phyloP scores from a whole-genome alignment of 208 protist genomes.

The Kentomonas sorsogonicus region DNA sequence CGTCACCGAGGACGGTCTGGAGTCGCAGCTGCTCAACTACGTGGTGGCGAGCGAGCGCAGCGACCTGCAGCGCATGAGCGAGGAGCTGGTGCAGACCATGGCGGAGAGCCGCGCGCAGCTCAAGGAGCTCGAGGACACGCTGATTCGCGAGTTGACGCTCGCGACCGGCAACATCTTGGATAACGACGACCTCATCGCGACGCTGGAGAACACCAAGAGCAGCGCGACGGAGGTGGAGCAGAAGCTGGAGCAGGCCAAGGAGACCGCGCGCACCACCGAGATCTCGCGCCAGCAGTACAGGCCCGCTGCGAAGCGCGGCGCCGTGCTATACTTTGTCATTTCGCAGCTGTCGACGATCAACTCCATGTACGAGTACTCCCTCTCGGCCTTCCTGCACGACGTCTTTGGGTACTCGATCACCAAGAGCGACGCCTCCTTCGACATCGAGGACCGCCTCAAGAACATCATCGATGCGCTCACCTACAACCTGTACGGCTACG shows the following conservation, averaged over 20 bases:
- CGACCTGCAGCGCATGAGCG: conserved; percentile 94
- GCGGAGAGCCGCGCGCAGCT: conserved; percentile 94
- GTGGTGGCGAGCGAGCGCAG: conserved; percentile 96
- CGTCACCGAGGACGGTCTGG: conserved; percentile 96
- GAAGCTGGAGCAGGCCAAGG: conserved; percentile 93
- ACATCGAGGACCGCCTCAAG: conserved; percentile 91
- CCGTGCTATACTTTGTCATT: conserved; percentile 98
- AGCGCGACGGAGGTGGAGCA: conserved; percentile 95
- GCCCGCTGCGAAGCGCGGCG: conserved; percentile 94
- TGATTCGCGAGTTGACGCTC: conserved; percentile 95
- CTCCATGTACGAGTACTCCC: conserved; percentile 99
- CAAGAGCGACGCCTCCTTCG: conserved; percentile 88
- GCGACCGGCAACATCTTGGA: conserved; percentile 98
- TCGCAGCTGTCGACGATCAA: conserved; percentile 94
- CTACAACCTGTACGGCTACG: conserved; percentile 96
- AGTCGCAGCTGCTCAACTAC: conserved; percentile 98
- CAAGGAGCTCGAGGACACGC: conserved; percentile 97
- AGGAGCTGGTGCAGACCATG: conserved; percentile 96
- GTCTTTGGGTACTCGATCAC: conserved; percentile 96
- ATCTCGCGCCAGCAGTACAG: conserved; percentile 94
- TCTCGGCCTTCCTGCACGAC: conserved; percentile 95
- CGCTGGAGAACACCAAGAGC: conserved; percentile 97
- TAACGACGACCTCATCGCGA: conserved; percentile 97
- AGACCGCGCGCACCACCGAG: conserved; percentile 95
- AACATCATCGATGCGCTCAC: conserved; percentile 98